Conservation (phyloP, 805 yeast genomes). For the Groenewaldozyma salmanticensis region DNA sequence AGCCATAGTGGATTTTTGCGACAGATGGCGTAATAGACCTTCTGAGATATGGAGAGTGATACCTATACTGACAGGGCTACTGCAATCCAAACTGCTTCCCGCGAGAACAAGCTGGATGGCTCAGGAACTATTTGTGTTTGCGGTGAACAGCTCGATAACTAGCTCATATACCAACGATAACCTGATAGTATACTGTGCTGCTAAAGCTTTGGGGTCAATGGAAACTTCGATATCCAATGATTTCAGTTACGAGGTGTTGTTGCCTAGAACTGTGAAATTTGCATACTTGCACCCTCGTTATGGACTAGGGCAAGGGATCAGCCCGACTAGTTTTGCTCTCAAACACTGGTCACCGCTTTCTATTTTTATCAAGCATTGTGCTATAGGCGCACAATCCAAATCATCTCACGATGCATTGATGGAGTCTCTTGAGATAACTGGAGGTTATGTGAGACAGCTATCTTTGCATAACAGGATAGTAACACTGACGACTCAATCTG, state of each 20-base stretch:
- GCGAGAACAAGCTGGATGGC: not conserved
- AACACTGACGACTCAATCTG: no score
- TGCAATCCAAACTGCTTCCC: slow-evolving; percentile 5
- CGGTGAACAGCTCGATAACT: not conserved
- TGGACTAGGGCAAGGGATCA: slow-evolving; percentile 2
- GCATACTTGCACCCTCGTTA: slow-evolving; percentile 1
- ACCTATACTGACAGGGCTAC: slow-evolving; percentile 15
- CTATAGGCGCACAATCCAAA: not conserved
- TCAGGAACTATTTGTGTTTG: slow-evolving; percentile 1
- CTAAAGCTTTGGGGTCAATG: slow-evolving; percentile 1
- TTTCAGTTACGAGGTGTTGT: not conserved
- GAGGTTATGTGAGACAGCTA: not conserved
- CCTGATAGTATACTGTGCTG: slow-evolving; percentile 1
- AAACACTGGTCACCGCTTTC: slow-evolving; percentile 13
- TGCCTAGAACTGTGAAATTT: not conserved
- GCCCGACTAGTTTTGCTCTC: not conserved
- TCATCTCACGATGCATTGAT: slow-evolving; percentile 3
- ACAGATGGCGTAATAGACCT: slow-evolving; percentile 1
- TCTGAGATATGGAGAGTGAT: slow-evolving; percentile 15
- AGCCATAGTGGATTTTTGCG: slow-evolving; percentile 7
- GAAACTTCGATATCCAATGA: not conserved
- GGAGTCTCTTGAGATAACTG: not conserved
- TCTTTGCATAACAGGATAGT: no score
- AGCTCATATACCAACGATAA: not conserved
- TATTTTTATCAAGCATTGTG: slow-evolving; percentile 5